These are phyloP conservation scores for Mortierella alpina DNA, from an alignment of 192 early-diverging fungal species.

Conservation along the genomic window DNA sequence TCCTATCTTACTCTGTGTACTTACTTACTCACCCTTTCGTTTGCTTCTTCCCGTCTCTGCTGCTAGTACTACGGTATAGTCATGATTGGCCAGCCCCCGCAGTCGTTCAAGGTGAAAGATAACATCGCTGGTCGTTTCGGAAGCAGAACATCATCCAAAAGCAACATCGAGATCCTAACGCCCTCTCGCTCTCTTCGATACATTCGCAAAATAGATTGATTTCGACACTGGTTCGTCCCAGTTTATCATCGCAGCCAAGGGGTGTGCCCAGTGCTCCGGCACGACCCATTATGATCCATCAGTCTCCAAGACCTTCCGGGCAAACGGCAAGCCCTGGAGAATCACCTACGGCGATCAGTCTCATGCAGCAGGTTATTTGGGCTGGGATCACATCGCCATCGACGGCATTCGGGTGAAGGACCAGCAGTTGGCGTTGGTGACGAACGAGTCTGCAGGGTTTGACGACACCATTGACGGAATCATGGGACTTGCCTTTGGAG, in stretches of 20 bases:
- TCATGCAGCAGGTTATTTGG: conserved; percentile 49
- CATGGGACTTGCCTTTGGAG: conserved; percentile 72
- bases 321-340: conserved; percentile 59
- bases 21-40: background rate
- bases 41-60: background rate
- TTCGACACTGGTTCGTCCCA: conserved; percentile 81
- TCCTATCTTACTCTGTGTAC: background rate
- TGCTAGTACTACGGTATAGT: conserved; percentile 73
- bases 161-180: no score
- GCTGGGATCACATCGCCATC: conserved; percentile 62
- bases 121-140: no score
- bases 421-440: conserved; percentile 70
- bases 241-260: conserved; percentile 39
- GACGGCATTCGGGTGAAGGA: conserved; percentile 64
- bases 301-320: conserved; percentile 6
- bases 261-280: conserved; percentile 27
- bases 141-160: no score
- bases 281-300: conserved; percentile 51
- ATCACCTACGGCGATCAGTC: conserved; percentile 76
- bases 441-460: conserved; percentile 64
- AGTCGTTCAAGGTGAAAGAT: conserved; percentile 60
- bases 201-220: conserved; percentile 51
- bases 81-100: conserved; percentile 71
- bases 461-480: conserved; percentile 71
- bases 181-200: background rate